Percentiles rank a stretch among this genome's conserved stretches.
Conservation (phyloP, 805 yeast genomes). For the Clavispora fructus region DNA sequence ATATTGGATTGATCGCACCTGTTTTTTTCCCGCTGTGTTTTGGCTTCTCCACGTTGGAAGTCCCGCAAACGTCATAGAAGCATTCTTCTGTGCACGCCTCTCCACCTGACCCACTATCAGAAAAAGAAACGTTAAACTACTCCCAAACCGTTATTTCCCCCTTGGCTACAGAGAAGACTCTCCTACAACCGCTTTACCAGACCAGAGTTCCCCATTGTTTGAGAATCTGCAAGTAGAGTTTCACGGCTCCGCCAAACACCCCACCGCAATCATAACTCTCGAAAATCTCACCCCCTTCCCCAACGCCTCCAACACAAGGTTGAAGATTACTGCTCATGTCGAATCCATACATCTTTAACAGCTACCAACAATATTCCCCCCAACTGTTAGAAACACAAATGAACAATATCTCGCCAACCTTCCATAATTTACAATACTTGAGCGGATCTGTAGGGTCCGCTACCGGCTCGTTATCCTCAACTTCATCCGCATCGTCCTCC, state of each 20-base stretch:
- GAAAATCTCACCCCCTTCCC: neutral
- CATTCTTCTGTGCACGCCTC: neutral
- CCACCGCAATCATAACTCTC: neutral
- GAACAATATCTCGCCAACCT: constrained; percentile 25
- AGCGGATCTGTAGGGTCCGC: constrained; percentile 4
- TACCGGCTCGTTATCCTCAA: constrained; percentile 11
- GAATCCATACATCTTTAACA: constrained; percentile 32
- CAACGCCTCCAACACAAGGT: neutral
- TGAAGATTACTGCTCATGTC: constrained; percentile 18
- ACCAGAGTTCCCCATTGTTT: neutral
- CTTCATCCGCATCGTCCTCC: constrained; percentile 9
- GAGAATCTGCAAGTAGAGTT: neutral
- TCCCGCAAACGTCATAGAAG: neutral
- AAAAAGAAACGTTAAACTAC: neutral
- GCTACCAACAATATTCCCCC: constrained; percentile 31
- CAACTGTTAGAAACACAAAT: constrained; percentile 19
- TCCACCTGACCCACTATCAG: neutral
- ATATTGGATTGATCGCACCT: neutral
- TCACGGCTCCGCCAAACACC: neutral
- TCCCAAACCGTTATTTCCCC: neutral
- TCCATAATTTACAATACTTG: constrained; percentile 22
- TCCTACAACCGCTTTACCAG: neutral
- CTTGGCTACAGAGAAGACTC: neutral
- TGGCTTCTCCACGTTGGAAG: neutral
- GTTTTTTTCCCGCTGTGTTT: neutral